phyloP scores from a whole-genome alignment of 805 yeast genomes.

The Candida sithepensis region DNA sequence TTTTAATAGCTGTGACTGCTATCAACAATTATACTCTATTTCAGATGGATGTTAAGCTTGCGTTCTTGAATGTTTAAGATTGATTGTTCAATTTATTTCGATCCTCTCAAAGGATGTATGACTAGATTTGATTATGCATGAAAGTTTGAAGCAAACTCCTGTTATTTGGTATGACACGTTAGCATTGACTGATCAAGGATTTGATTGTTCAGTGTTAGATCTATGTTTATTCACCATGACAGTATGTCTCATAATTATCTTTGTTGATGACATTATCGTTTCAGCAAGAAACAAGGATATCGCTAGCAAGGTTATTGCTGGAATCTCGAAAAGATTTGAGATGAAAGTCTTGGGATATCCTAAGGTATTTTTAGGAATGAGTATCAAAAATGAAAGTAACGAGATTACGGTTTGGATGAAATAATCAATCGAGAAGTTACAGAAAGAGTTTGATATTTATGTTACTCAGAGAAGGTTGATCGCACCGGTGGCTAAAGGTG shows the following conservation, averaged over 20 bases:
- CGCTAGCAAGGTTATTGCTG: too few species aligned
- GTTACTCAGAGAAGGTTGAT: background rate
- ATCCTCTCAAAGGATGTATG: background rate
- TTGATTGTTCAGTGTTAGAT: background rate
- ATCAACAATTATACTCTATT: background rate
- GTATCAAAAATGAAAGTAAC: too few species aligned
- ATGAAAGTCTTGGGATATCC: too few species aligned
- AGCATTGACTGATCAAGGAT: background rate
- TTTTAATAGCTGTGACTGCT: background rate
- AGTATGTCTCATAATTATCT: too few species aligned
- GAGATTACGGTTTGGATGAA: too few species aligned
- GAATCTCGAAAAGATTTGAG: too few species aligned
- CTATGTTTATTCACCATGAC: background rate
- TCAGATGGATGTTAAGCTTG: slow-evolving; percentile 11
- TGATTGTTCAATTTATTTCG: background rate
- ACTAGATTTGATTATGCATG: background rate
- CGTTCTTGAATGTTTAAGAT: slow-evolving; percentile 8
- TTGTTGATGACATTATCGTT: too few species aligned
- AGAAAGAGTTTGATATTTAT: slow-evolving; percentile 3
- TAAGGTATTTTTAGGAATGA: too few species aligned
- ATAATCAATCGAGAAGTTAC: too few species aligned
- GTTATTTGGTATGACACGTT: background rate
- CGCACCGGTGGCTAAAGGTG: background rate
- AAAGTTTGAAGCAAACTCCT: background rate
- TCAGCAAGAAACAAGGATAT: too few species aligned